These are phyloP conservation scores for Lecanoromycetidae sp. DNA, from an alignment of 2,329 filamentous ascomycete species.

Conservation along the genomic window DNA sequence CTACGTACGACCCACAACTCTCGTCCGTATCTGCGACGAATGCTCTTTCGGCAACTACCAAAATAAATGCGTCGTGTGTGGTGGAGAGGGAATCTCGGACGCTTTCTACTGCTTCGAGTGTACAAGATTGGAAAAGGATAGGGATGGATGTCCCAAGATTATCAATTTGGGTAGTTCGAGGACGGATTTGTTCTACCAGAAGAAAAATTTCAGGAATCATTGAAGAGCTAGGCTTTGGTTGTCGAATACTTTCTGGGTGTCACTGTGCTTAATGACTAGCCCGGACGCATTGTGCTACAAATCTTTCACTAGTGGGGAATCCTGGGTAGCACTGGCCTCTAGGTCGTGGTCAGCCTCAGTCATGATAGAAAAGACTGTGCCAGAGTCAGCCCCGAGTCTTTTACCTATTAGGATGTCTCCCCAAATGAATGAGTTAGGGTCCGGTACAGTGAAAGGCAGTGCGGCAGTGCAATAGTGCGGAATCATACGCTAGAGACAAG, in stretches of 20 bases:
- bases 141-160: conserved; percentile 97
- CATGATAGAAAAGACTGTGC: too few relatives aligned
- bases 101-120: conserved; percentile 99
- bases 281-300: neutral
- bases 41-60: conserved; percentile 99
- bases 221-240: conserved; percentile 1
- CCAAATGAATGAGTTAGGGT: too few relatives aligned
- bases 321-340: too few relatives aligned
- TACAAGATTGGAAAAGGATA: conserved; percentile 88
- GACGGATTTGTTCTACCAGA: conserved; percentile 77
- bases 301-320: too few relatives aligned
- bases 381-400: too few relatives aligned
- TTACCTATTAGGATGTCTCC: too few relatives aligned
- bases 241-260: neutral
- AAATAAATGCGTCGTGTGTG: conserved; percentile 98
- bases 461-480: too few relatives aligned
- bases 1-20: conserved; percentile 93
- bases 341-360: too few relatives aligned
- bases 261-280: too few relatives aligned
- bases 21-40: conserved; percentile 97
- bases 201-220: conserved; percentile 58
- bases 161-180: conserved; percentile 93
- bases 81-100: conserved; percentile 93
- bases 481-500: neutral
- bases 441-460: too few relatives aligned